A percentile compares a stretch with the other conserved stretches of the same genome.
Conservation (phyloP, 768 basidiomycete genomes). For the Porphyrellus cyaneotinctus region DNA sequence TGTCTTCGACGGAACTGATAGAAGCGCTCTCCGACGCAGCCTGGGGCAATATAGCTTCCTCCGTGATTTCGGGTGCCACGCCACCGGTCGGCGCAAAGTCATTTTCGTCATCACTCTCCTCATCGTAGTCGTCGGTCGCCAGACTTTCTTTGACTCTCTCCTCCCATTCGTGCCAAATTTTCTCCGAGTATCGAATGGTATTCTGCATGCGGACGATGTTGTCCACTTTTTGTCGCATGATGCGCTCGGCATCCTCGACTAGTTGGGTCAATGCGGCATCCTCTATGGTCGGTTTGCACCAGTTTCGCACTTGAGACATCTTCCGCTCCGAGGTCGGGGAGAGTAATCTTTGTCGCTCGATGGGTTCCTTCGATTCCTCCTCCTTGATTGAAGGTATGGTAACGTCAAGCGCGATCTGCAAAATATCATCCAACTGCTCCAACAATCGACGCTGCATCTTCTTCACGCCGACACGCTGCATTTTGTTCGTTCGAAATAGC, state of each 20-base stretch:
- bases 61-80: conserved; percentile 23
- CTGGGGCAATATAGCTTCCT: conserved; percentile 12
- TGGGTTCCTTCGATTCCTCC: conserved; percentile 86
- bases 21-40: conserved; percentile 16
- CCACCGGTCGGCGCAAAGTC: conserved; percentile 34
- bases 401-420: conserved; percentile 75
- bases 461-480: conserved; percentile 77
- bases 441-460: conserved; percentile 77
- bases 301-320: conserved; percentile 76
- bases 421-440: conserved; percentile 82
- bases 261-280: conserved; percentile 82
- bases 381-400: conserved; percentile 87
- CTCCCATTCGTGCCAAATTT: conserved; percentile 97
- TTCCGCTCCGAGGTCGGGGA: conserved; percentile 88
- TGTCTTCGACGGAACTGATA: conserved; percentile 22
- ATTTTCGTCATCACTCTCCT: conserved; percentile 44
- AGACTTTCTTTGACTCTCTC: conserved; percentile 74
- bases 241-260: conserved; percentile 80
- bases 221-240: conserved; percentile 91
- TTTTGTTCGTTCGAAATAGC: conserved; percentile 69
- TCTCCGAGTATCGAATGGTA: conserved; percentile 94
- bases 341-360: conserved; percentile 87
- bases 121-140: conserved; percentile 52
- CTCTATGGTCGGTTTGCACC: conserved; percentile 82
- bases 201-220: conserved; percentile 95